A percentile compares a stretch with the other conserved stretches of the same genome.
phyloP scores from a whole-genome alignment of 2,329 filamentous ascomycete species.

The Microcyclospora pomicola region DNA sequence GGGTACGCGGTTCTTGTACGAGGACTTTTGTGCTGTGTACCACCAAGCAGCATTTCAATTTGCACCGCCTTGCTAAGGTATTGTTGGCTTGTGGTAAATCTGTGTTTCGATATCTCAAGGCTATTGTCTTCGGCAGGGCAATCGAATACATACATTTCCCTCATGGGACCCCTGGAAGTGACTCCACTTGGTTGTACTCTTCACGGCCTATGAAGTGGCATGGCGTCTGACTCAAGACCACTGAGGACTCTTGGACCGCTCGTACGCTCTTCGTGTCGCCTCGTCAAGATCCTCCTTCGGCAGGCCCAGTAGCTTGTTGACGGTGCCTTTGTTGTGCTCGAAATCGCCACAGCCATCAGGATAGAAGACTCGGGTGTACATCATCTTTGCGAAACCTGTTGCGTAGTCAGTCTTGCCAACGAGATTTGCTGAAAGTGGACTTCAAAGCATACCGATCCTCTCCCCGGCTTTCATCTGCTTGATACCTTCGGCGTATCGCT shows the following conservation, averaged over 20 bases:
- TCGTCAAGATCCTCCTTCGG: constrained; percentile 46
- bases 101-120: too few relatives aligned
- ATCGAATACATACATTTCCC: too few relatives aligned
- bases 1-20: constrained; percentile 20
- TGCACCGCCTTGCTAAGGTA: too few relatives aligned
- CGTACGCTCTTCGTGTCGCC: constrained; percentile 36
- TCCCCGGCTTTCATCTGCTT: constrained; percentile 33
- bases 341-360: constrained; percentile 22
- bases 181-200: too few relatives aligned
- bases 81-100: too few relatives aligned
- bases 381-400: constrained; percentile 32
- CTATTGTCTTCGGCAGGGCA: too few relatives aligned
- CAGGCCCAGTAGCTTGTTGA: constrained; percentile 44
- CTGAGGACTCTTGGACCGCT: constrained; percentile 9
- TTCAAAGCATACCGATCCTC: constrained; percentile 2
- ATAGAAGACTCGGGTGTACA: constrained; percentile 45
- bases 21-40: too few relatives aligned
- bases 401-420: too few relatives aligned
- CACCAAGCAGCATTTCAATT: too few relatives aligned
- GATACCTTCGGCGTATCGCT: constrained; percentile 37
- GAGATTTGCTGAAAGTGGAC: too few relatives aligned
- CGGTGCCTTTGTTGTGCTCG: constrained; percentile 25
- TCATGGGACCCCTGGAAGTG: too few relatives aligned
- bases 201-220: too few relatives aligned
- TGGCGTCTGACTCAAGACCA: background rate